These are phyloP conservation scores for Asterochloris sp. DNA, from an alignment of 139 green algal genomes.

Conservation along the genomic window DNA sequence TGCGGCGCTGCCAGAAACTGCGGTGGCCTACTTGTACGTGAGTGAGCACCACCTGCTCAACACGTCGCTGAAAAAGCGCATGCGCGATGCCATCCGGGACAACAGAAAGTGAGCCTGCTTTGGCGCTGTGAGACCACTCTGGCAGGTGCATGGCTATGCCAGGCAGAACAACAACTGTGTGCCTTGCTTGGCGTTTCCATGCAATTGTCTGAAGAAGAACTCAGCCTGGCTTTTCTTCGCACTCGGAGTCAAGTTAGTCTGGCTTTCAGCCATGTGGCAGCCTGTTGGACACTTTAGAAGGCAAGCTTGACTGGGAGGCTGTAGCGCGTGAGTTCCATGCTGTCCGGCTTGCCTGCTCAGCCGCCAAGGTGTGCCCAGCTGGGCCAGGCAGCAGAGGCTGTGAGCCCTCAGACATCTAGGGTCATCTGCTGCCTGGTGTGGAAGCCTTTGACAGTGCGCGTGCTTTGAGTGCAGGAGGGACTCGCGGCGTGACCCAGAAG, in stretches of 20 bases:
- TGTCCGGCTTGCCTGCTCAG: background rate
- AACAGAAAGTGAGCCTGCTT: constrained; percentile 38
- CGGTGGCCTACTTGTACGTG: constrained; percentile 58
- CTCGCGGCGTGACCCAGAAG: constrained; percentile 35
- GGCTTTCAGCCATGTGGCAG: too few relatives aligned
- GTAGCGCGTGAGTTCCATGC: background rate
- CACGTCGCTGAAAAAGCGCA: constrained; percentile 46
- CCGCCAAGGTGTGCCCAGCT: background rate
- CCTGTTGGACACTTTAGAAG: too few relatives aligned
- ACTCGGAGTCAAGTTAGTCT: too few relatives aligned
- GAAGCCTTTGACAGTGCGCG: too few relatives aligned
- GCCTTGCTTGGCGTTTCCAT: too few relatives aligned
- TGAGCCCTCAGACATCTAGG: background rate
- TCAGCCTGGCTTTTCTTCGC: too few relatives aligned
- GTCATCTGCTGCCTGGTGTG: background rate
- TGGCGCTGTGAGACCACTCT: background rate
- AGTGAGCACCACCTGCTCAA: constrained; percentile 52
- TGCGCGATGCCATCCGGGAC: constrained; percentile 49
- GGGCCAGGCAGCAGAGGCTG: background rate
- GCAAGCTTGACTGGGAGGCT: background rate
- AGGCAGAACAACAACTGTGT: too few relatives aligned
- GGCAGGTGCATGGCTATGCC: background rate
- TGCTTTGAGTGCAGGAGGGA: constrained; percentile 17
- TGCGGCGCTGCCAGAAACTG: constrained; percentile 39
- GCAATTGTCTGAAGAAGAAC: too few relatives aligned